These are phyloP conservation scores for Aureobasidium sp. DNA, from an alignment of 2,329 filamentous ascomycete species.

Conservation along the genomic window DNA sequence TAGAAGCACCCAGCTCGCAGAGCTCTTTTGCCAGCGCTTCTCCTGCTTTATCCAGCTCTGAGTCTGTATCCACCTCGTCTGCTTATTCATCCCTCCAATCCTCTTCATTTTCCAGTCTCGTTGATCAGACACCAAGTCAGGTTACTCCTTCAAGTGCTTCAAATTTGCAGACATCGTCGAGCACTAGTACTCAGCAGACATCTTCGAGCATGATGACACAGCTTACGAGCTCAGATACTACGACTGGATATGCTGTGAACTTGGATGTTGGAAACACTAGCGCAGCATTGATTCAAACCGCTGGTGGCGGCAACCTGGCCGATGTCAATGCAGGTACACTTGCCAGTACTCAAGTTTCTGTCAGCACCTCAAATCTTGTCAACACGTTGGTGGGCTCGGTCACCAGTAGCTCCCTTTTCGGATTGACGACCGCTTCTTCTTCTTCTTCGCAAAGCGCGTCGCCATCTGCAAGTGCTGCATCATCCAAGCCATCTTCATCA, in stretches of 20 bases:
- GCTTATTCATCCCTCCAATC: too few species aligned
- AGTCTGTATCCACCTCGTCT: too few species aligned
- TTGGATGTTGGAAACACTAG: neutral
- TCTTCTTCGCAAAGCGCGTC: neutral
- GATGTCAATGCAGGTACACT: neutral
- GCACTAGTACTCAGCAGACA: neutral
- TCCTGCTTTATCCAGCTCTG: too few species aligned
- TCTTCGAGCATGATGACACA: neutral
- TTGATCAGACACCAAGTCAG: too few species aligned
- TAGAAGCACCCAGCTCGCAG: too few species aligned
- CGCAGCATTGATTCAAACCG: conserved; percentile 3
- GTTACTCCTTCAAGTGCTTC: too few species aligned
- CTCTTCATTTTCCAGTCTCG: too few species aligned
- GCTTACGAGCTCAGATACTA: neutral
- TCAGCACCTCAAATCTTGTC: neutral
- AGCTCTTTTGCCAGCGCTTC: too few species aligned
- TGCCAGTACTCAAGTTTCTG: neutral
- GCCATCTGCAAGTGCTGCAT: neutral
- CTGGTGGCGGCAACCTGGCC: conserved; percentile 1
- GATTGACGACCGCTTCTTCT: neutral
- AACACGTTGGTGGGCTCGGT: neutral
- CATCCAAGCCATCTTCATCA: too few species aligned
- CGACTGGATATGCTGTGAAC: neutral
- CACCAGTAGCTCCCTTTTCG: neutral
- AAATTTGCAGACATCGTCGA: neutral